Evolutionary conservation across 257 asterid genomes (phyloP), one percentile per base, ranked within the genome.

Genomic region (Nicotiana tomentosiformis): DNA sequence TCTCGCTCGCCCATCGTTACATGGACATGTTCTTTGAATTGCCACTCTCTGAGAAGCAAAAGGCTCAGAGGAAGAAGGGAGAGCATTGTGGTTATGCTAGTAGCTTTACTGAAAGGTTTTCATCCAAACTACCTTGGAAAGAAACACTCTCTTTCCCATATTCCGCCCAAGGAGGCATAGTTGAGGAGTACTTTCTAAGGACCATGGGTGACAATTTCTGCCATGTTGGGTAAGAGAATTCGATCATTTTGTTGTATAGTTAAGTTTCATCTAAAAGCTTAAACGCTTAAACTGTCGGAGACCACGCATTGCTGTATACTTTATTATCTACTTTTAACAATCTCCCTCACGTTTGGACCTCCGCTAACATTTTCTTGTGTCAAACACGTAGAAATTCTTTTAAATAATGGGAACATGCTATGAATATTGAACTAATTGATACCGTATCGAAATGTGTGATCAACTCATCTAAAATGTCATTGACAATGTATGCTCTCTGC

Each of bases 71-170:
- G 35, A 82, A 74, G 56, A 11, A 18, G 10, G 85, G 85, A 26
- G 82, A 72, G 16, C 76, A 51, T 72, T 58, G 62, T 60, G 85
- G 85, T n/a, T 82, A 82, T 23, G 85, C 85, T 60, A 82, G 74
- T 60, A 72, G 81, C 68, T 72, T 72, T 64, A 82, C 85, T 26
- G 60, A 56, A 6, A 82, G 82, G 35, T 82, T 82, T 61, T 72
- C 81, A n/a, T 72, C 81, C 6, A 60, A 74, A 29, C 11, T 82
- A 7, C 82, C 85, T 55, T 82, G 82, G 85, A 82, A 82, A 39
- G 85, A 82, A 29, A 82, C 85, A 33, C 77, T 72, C 14, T 72
- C 85, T 58, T 57, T 82, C 26, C 32, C 32, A 12, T 70, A 55
- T 72, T 72, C 61, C 26, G 29, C 46, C 35, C 17, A 58, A 39